Conservation (phyloP, 2,329 filamentous ascomycete species). For the Onygenales sp. region DNA sequence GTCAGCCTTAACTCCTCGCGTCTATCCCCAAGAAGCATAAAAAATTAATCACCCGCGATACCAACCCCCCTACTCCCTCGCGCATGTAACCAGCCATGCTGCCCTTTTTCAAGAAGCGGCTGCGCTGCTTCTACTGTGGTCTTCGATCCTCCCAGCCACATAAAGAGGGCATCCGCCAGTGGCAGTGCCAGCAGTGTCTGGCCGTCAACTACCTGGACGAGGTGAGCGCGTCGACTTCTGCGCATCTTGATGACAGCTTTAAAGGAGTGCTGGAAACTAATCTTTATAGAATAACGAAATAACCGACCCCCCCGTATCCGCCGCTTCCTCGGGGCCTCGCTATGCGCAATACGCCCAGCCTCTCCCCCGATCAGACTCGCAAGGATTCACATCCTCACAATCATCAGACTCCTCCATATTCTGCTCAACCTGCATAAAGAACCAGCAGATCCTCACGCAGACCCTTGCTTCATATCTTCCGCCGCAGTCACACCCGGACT, state of each 20-base stretch:
- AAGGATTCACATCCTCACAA: constrained; percentile 21
- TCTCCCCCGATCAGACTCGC: constrained; percentile 37
- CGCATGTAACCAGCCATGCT: constrained; percentile 24
- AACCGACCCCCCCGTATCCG: constrained; percentile 67
- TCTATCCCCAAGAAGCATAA: constrained; percentile 2
- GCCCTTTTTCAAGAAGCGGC: constrained; percentile 32
- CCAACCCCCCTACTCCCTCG: not conserved
- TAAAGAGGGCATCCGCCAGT: constrained; percentile 52
- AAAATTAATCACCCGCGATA: not conserved
- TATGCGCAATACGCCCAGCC: constrained; percentile 42
- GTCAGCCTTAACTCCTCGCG: constrained; percentile 1
- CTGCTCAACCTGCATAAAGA: constrained; percentile 75
- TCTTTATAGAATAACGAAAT: constrained; percentile 67
- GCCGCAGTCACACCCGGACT: constrained; percentile 54
- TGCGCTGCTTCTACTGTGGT: constrained; percentile 80
- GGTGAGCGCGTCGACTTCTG: constrained; percentile 40
- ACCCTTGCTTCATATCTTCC: constrained; percentile 74
- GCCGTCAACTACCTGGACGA: constrained; percentile 84
- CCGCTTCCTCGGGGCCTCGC: constrained; percentile 34
- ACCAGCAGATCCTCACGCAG: constrained; percentile 72
- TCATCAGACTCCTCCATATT: constrained; percentile 39
- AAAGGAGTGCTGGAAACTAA: constrained; percentile 2
- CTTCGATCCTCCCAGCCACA: constrained; percentile 52
- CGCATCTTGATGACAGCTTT: constrained; percentile 13
- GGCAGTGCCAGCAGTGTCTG: constrained; percentile 69